These are phyloP conservation scores for Russula vinacea DNA, from an alignment of 768 basidiomycete species.

Conservation along the genomic window DNA sequence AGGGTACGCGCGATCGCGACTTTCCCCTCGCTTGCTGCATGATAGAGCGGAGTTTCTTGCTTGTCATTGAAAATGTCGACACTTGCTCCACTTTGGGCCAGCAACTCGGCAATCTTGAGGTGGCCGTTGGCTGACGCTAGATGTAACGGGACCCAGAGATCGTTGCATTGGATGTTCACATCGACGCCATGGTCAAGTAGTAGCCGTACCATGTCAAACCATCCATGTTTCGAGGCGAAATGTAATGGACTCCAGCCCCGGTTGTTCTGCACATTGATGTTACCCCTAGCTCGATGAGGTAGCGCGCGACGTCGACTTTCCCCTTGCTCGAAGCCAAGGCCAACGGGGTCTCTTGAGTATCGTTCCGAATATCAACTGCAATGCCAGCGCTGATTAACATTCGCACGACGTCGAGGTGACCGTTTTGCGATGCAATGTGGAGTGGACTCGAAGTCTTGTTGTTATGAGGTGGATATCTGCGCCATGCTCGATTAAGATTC, in stretches of 20 bases:
- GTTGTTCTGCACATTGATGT: not conserved
- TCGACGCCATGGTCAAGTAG: not conserved
- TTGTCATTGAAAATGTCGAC: not conserved
- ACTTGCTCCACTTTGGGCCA: not conserved
- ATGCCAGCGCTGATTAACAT: no score
- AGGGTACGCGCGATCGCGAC: not conserved
- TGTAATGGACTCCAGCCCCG: not conserved
- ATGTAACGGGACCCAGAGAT: not conserved
- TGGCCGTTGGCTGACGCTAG: not conserved
- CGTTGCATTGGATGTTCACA: not conserved
- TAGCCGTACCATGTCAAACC: not conserved
- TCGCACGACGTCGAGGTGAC: no score
- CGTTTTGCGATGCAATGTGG: no score
- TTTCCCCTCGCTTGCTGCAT: not conserved
- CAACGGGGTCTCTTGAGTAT: no score
- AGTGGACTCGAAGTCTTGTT: no score
- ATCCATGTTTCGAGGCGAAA: not conserved
- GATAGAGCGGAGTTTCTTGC: slow-evolving; percentile 1
- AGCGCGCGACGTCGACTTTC: not conserved
- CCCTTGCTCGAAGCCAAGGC: not conserved
- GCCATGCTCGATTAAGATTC: no score
- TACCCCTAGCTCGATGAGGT: not conserved
- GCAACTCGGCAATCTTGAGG: not conserved
- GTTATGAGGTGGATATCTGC: no score
- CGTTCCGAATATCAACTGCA: no score